phyloP scores from a whole-genome alignment of 2,329 filamentous ascomycete species.

The Trichoderma hamatum region DNA sequence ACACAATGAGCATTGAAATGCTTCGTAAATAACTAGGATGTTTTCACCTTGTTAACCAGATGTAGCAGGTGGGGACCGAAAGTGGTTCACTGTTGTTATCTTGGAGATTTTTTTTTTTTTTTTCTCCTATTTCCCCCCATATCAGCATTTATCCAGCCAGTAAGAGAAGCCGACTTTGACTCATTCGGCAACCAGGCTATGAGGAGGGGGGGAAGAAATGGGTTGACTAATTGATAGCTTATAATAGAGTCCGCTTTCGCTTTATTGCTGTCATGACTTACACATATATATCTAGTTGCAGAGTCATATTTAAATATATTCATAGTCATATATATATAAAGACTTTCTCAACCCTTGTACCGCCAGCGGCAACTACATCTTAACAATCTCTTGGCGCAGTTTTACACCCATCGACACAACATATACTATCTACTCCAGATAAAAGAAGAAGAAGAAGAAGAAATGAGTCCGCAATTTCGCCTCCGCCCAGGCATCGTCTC shows the following conservation, averaged over 20 bases:
- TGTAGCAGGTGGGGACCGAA: conserved; percentile 1
- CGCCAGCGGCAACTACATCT: not conserved
- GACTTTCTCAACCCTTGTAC: no score
- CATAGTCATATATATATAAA: no score
- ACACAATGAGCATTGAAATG: not conserved
- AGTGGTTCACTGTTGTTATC: not conserved
- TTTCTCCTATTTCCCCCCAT: not conserved
- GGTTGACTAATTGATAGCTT: not conserved
- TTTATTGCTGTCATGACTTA: not conserved
- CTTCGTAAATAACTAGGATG: not conserved
- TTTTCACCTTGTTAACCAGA: not conserved
- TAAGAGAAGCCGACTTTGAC: conserved; percentile 14
- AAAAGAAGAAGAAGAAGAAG: not conserved
- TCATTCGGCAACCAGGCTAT: conserved; percentile 25
- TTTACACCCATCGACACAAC: not conserved
- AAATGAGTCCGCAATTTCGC: conserved; percentile 15
- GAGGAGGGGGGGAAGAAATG: not conserved
- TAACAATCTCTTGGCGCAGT: not conserved
- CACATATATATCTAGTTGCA: no score
- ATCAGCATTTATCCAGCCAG: conserved; percentile 1
- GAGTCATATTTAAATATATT: no score
- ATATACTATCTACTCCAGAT: not conserved
- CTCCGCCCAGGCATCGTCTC: conserved; percentile 39
- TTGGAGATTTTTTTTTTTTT: not conserved
- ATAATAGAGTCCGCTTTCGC: not conserved